Conservation (phyloP, 2,329 filamentous ascomycete species). For the Microdochium paspali region DNA sequence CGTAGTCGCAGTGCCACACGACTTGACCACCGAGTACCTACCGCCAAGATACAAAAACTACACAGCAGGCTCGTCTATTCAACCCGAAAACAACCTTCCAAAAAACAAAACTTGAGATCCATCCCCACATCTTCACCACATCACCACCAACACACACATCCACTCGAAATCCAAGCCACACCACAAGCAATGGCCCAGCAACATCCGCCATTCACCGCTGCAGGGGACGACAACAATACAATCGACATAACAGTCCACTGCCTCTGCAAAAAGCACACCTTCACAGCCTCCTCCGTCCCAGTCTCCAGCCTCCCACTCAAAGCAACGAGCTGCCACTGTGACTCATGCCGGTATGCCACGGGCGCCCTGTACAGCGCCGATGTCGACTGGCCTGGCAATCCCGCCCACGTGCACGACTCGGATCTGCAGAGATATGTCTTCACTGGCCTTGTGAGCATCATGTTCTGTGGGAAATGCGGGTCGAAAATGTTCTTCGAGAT, state of each 20-base stretch:
- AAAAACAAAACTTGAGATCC: too few species aligned
- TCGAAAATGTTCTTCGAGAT: slow-evolving; percentile 31
- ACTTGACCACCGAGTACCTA: too few species aligned
- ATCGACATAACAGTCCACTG: slow-evolving; percentile 23
- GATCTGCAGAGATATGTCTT: slow-evolving; percentile 26
- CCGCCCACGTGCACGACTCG: slow-evolving; percentile 16
- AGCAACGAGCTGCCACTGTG: slow-evolving; percentile 36
- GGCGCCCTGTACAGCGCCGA: slow-evolving; percentile 29
- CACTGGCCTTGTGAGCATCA: slow-evolving; percentile 17
- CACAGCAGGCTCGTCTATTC: too few species aligned
- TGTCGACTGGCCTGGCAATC: slow-evolving; percentile 25
- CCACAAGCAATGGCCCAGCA: background rate
- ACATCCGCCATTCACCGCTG: background rate
- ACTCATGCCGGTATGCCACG: slow-evolving; percentile 34
- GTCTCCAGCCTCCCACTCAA: slow-evolving; percentile 28
- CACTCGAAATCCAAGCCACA: too few species aligned
- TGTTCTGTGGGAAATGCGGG: slow-evolving; percentile 34
- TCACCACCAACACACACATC: too few species aligned
- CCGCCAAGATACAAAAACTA: too few species aligned
- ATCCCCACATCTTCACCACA: too few species aligned
- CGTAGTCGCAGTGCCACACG: too few species aligned
- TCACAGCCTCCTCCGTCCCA: slow-evolving; percentile 20
- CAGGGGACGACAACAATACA: background rate
- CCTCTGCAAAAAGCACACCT: slow-evolving; percentile 32
- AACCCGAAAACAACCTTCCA: too few species aligned